These are phyloP conservation scores for Mesembryanthemum crystallinum DNA, from an alignment of 148 eudicot species.

Conservation along the genomic window DNA sequence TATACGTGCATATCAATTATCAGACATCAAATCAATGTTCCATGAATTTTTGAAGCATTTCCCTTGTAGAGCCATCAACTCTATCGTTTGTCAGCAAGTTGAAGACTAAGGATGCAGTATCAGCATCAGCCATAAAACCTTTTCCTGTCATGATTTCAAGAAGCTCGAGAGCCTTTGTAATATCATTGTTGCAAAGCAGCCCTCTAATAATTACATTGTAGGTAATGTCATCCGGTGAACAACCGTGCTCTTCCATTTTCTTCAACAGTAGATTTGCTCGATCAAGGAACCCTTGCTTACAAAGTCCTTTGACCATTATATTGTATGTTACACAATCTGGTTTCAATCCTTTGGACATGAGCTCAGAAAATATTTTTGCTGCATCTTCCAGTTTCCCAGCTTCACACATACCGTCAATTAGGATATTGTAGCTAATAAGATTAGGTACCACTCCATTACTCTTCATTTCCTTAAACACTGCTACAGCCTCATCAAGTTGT, in stretches of 20 bases:
- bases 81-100: neutral
- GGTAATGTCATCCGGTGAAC: conserved; percentile 21
- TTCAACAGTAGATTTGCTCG: neutral
- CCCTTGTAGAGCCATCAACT: neutral
- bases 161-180: conserved; percentile 26
- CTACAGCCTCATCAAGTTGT: too few relatives aligned
- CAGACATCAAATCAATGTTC: neutral
- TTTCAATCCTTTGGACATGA: conserved; percentile 17
- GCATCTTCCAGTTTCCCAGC: conserved; percentile 18
- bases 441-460: too few relatives aligned
- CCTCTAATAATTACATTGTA: conserved; percentile 20
- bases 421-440: too few relatives aligned
- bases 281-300: too few relatives aligned
- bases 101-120: neutral
- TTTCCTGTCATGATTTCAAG: conserved; percentile 22
- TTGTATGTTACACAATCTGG: conserved; percentile 22
- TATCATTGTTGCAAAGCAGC: conserved; percentile 11
- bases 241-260: conserved; percentile 30
- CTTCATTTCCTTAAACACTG: too few relatives aligned
- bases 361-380: conserved; percentile 16
- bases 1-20: too few relatives aligned
- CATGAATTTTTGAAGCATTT: neutral
- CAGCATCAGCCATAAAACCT: conserved; percentile 13
- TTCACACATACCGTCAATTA: neutral
- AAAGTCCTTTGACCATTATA: neutral